Base-by-base conservation (phyloP, 371 early-diverging fungal species). In the Blakeslea trispora region DNA sequence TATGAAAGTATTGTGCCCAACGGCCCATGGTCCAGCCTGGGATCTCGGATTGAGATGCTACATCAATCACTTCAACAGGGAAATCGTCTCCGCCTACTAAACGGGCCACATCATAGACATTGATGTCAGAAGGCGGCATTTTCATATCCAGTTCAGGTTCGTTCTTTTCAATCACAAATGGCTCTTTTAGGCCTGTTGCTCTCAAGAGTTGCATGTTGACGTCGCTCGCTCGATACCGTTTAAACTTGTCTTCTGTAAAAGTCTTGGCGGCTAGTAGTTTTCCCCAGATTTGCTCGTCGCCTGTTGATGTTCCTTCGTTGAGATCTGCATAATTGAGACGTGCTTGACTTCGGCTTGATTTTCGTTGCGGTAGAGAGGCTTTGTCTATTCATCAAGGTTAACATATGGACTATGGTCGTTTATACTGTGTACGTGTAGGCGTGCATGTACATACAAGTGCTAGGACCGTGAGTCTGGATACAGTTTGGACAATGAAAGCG, bases 1-100 rank as follows among this genome's bases (percentile, higher is more conserved):
- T 72, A n/a, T 81, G 64, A 59, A 87, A 91, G 67, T 94, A 95
- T 8, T 82, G 75, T 1, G 93, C 90, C 94, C 93, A 96, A 22
- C 81, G 74, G 21, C 80, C 83, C 77, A 96, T 69, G 3, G 88
- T 87, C 94, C 91, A 90, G 10, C 87, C 89, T 9, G 75, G 62
- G 32, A 79, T 69, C 50, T 90, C 91, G 3, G 86, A 75, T 67
- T 96, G 96, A 0, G 92, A 89, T 5, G 90, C 76, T 0, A 95
- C 96, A 76, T 79, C 82, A 69, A 92, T 87, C 8, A 87, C 91
- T 43, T 90, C 90, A 14, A 92, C 84, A 6, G 77, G 73, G 18
- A 69, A 63, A 32, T 87, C 82, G 15, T 63, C 46, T 22, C 60
- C 53, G 69, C 90, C 92, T 44, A 90, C 84, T 34, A 80, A 55